Evolutionary conservation across 2,329 filamentous ascomycete species (phyloP).

Genomic region (Pseudopithomyces maydicus): DNA sequence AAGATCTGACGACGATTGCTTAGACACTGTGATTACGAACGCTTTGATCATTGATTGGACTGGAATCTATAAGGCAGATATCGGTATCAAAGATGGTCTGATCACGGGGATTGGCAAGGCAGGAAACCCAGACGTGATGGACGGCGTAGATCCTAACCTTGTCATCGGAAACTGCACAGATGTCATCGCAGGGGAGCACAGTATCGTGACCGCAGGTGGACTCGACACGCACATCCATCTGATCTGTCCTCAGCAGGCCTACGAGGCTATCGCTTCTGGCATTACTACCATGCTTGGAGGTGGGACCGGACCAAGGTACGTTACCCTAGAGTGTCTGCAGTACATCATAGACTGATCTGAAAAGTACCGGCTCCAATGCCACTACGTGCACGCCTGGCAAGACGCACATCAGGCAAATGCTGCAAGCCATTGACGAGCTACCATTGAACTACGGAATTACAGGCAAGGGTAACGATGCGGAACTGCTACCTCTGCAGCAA

Average conservation of each 20-base stretch:
- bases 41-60: constrained; percentile 89
- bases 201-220: constrained; percentile 88
- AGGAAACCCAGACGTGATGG: constrained; percentile 97
- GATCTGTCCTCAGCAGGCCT: constrained; percentile 90
- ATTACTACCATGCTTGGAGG: constrained; percentile 91
- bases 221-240: constrained; percentile 92
- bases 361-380: constrained; percentile 81
- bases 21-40: constrained; percentile 89
- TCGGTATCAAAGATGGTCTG: constrained; percentile 84
- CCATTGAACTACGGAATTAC: constrained; percentile 91
- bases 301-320: constrained; percentile 84
- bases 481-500: constrained; percentile 71
- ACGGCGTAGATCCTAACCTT: constrained; percentile 78
- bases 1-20: constrained; percentile 69
- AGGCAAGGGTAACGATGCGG: constrained; percentile 89
- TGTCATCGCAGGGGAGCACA: constrained; percentile 86
- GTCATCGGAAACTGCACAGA: constrained; percentile 88
- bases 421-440: constrained; percentile 80
- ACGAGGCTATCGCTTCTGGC: constrained; percentile 82
- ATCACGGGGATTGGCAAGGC: constrained; percentile 93
- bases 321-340: not conserved
- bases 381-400: constrained; percentile 92
- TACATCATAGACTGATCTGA: constrained; percentile 21
- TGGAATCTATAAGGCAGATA: constrained; percentile 95
- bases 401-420: constrained; percentile 83